Conservation (phyloP, 108 stramenopile species). For the Aurantiochytrium sp. region DNA sequence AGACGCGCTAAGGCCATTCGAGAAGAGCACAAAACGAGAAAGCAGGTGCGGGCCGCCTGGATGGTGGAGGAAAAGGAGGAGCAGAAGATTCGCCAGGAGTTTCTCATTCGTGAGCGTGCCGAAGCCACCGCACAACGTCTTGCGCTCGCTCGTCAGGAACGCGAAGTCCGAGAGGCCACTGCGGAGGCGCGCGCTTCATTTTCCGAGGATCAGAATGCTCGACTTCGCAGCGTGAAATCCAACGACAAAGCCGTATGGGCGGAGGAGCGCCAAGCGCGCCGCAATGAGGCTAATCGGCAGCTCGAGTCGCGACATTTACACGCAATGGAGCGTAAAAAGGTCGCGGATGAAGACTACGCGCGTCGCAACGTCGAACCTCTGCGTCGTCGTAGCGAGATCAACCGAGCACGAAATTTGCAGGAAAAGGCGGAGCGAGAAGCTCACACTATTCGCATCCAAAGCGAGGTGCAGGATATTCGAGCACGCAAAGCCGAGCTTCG, state of each 20-base stretch:
- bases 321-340: neutral
- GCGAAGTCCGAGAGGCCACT: neutral
- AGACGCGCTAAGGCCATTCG: neutral
- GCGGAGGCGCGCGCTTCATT: no score
- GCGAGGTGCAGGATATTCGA: neutral
- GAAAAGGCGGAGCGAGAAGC: neutral
- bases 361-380: neutral
- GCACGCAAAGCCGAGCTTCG: neutral
- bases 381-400: neutral
- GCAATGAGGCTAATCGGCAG: neutral
- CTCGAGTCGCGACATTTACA: neutral
- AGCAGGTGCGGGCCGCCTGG: neutral
- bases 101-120: neutral
- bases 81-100: neutral
- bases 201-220: neutral
- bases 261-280: neutral
- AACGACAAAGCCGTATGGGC: neutral
- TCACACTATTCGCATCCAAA: neutral
- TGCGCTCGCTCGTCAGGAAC: neutral
- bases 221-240: neutral
- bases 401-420: neutral
- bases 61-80: conserved; percentile 2
- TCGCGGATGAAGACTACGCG: neutral
- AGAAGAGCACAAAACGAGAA: neutral
- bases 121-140: neutral